Base-by-base conservation (phyloP, 2,329 filamentous ascomycete genomes). In the Diaporthe sp. region DNA sequence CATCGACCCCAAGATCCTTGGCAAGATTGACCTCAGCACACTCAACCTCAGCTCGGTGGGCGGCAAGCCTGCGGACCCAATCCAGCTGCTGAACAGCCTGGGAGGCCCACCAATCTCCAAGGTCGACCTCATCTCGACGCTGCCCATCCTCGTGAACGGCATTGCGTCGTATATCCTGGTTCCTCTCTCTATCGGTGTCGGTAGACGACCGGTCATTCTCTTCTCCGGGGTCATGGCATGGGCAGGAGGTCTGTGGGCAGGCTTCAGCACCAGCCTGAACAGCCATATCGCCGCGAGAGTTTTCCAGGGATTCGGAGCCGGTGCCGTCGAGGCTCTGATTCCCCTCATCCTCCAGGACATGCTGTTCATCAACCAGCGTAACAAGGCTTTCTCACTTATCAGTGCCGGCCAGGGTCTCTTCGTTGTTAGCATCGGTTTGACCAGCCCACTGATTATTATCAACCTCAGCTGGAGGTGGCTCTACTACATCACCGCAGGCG, bases 321-420 rank as follows among this genome's bases (percentile, higher is more conserved):
- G 79, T 2, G 77, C 79, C 2, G 78, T 80, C 51, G 79, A 80
- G 65, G 78, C 79, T n/a, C 75, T 80, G 17, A 75, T 80, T 10
- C 79, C 79, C 6, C 74, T 80, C 2, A 80, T 80, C 25, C 73
- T 80, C 10, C 79, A 80, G 75, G 79, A 80, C 34, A 75, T 80
- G 55, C 71, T 79, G 68, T 80, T 80, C 68, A 78, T 80, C 39
- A 78, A 80, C 60, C 76, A 80, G 73, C 76, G 79, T 15, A 79
- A 78, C 75, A 77, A 75, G 58, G 79, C 79, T 7, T 73, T 80
- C 42, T 78, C 79, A n/a, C 73, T 76, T 34, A 72, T 80, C 58
- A 75, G 74, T 63, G 76, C 78, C 17, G 79, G 79, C 20, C 76
- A 78, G 51, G 78, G 77, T n/a, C 42, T 79, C 22, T 75, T 79